Evolutionary conservation across 2,329 filamentous ascomycete species (phyloP).

Genomic region (Aspergillus felis): DNA sequence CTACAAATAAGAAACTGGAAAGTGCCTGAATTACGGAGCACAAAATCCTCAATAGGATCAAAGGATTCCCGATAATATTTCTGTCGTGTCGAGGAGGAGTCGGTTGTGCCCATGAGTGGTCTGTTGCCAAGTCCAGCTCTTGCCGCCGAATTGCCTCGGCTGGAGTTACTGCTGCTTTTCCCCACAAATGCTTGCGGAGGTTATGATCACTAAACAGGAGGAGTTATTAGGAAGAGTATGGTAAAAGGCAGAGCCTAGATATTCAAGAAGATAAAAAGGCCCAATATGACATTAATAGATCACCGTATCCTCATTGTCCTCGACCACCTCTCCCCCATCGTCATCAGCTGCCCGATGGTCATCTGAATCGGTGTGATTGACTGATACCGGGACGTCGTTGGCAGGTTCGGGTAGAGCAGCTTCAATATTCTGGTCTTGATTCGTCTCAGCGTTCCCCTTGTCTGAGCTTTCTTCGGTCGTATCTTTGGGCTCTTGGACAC

Average conservation of each 20-base stretch:
- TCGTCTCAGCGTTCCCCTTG: conserved; percentile 21
- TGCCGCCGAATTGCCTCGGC: background rate
- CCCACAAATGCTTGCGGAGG: background rate
- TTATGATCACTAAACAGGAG: background rate
- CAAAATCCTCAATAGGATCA: background rate
- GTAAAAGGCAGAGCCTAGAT: background rate
- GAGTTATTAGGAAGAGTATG: background rate
- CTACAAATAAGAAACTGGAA: background rate
- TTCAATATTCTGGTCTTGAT: conserved; percentile 13
- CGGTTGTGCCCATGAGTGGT: background rate
- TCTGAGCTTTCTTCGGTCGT: conserved; percentile 44
- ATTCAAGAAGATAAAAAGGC: background rate
- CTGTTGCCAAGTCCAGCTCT: background rate
- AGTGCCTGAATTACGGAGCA: background rate
- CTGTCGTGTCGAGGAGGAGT: background rate
- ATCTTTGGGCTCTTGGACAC: conserved; percentile 28
- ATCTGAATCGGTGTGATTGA: conserved; percentile 40
- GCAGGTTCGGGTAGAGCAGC: conserved; percentile 18
- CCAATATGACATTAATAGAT: conserved; percentile 61
- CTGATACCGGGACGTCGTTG: conserved; percentile 22
- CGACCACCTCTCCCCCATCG: conserved; percentile 70
- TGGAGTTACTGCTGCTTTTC: background rate
- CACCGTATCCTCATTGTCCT: conserved; percentile 85
- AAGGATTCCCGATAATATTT: background rate
- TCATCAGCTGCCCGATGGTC: conserved; percentile 54